These are phyloP conservation scores for Eucalyptus curtisii DNA, from an alignment of 345 rosid species.

Conservation along the genomic window DNA sequence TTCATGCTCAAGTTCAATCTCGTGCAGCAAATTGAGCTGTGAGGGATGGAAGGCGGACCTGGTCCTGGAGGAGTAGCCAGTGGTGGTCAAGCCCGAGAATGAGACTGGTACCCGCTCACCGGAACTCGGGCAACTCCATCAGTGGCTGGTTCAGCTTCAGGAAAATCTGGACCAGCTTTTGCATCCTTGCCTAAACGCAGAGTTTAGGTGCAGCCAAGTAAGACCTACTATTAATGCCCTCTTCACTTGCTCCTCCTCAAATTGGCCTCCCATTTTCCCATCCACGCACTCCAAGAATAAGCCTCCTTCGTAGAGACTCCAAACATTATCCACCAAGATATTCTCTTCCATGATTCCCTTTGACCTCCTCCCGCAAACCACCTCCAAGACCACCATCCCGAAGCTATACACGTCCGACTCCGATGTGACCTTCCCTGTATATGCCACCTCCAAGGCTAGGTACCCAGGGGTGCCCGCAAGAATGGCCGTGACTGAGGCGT, in stretches of 20 bases:
- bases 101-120: not conserved
- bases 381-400: conserved; percentile 22
- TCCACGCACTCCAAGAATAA: conserved; percentile 10
- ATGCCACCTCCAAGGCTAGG: conserved; percentile 14
- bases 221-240: conserved; percentile 10
- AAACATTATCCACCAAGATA: conserved; percentile 15
- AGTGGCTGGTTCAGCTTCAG: conserved; percentile 15
- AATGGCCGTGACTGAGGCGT: conserved; percentile 13
- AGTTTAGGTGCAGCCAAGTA: conserved; percentile 15
- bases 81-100: not conserved
- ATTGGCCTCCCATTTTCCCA: not conserved
- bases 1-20: not conserved
- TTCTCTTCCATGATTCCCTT: conserved; percentile 15
- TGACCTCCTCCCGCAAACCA: conserved; percentile 17
- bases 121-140: conserved; percentile 12
- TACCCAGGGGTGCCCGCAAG: conserved; percentile 27
- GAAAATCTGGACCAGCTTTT: conserved; percentile 25
- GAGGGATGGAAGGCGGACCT: not conserved
- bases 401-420: conserved; percentile 17
- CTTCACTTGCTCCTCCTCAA: conserved; percentile 14
- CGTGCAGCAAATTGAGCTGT: not conserved
- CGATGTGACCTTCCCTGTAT: conserved; percentile 11
- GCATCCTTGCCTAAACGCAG: conserved; percentile 5
- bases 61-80: not conserved
- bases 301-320: conserved; percentile 6